These are phyloP conservation scores for Acmispon strigosus DNA, from an alignment of 306 rosid genomes.

Conservation along the genomic window DNA sequence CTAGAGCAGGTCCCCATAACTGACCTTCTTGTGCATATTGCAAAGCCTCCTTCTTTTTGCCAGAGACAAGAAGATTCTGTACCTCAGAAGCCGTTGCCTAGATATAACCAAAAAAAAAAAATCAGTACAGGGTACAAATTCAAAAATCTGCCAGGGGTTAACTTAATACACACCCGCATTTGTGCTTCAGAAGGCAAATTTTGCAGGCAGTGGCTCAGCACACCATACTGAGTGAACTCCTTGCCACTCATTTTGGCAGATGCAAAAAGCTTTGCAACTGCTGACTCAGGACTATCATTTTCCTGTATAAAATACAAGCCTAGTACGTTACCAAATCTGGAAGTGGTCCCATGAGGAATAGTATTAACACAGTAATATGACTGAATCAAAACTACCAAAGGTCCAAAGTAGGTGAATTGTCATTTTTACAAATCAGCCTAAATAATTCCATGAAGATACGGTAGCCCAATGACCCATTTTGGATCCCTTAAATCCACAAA, in stretches of 20 bases:
- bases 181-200: conserved; percentile 79
- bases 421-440: background rate
- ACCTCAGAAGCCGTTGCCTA: conserved; percentile 90
- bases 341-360: background rate
- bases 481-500: background rate
- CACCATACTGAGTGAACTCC: conserved; percentile 49
- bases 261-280: conserved; percentile 83
- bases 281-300: conserved; percentile 69
- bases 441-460: background rate
- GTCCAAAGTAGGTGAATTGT: background rate
- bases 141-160: background rate
- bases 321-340: background rate
- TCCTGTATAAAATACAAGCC: conserved; percentile 39
- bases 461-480: background rate
- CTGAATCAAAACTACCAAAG: background rate
- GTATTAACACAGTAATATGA: background rate
- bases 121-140: conserved; percentile 9
- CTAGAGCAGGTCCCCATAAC: conserved; percentile 98
- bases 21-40: conserved; percentile 91
- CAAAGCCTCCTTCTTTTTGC: conserved; percentile 85
- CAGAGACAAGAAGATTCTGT: conserved; percentile 85
- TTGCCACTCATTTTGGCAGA: conserved; percentile 44
- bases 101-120: conserved; percentile 25
- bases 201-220: conserved; percentile 60
- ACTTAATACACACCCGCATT: conserved; percentile 47